phyloP scores from a whole-genome alignment of 2,329 filamentous ascomycete species.

The Lasiodiplodia sp. region DNA sequence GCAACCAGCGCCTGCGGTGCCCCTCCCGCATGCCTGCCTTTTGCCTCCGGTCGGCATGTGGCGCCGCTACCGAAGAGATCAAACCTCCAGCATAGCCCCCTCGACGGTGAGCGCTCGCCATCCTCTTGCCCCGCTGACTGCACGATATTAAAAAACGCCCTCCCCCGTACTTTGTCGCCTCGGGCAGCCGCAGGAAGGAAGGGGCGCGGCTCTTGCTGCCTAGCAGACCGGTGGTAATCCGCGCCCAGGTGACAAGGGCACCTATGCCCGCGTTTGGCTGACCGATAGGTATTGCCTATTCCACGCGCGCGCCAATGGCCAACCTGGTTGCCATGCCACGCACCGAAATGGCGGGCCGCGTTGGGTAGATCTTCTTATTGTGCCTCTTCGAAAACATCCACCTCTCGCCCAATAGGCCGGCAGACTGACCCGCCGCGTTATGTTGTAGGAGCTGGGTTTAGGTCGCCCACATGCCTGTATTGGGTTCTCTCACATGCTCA shows the following conservation, averaged over 20 bases:
- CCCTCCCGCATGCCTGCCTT: background rate
- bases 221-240: conserved; percentile 6
- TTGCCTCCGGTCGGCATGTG: background rate
- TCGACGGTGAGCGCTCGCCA: conserved; percentile 4
- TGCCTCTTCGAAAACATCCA: conserved; percentile 9
- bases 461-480: background rate
- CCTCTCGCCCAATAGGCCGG: background rate
- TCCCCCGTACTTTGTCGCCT: background rate
- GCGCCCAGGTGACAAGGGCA: background rate
- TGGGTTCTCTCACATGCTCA: conserved; percentile 5
- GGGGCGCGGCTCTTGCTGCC: conserved; percentile 17
- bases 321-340: background rate
- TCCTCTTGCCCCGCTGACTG: background rate
- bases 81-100: conserved; percentile 18
- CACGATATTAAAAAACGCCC: background rate
- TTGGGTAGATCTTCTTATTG: conserved; percentile 6
- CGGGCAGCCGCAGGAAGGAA: background rate
- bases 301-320: background rate
- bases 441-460: background rate
- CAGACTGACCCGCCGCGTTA: background rate
- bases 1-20: background rate
- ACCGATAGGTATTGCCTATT: background rate
- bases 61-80: conserved; percentile 5
- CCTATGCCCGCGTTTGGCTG: conserved; percentile 5
- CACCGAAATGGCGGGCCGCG: conserved; percentile 15